These are phyloP conservation scores for Cardamine occulta DNA, from an alignment of 345 rosid genomes.

Conservation along the genomic window DNA sequence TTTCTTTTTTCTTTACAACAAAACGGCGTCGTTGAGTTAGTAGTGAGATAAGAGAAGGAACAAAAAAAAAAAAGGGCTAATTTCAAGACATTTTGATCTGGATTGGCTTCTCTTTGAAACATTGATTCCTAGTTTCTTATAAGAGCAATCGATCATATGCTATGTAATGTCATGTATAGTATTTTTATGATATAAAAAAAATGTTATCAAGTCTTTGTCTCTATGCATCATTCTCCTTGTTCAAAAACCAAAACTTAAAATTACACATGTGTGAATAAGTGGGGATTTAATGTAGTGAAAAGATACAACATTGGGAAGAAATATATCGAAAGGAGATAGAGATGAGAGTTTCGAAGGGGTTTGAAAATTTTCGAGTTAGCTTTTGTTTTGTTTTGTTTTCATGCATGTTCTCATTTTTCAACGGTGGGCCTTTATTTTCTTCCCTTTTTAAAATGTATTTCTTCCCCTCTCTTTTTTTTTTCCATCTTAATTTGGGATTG, in stretches of 20 bases:
- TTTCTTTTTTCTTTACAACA: neutral
- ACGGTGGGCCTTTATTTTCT: slow-evolving; percentile 32
- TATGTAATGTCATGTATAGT: slow-evolving; percentile 39
- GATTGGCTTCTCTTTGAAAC: slow-evolving; percentile 42
- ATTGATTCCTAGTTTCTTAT: slow-evolving; percentile 37
- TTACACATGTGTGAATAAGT: slow-evolving; percentile 25
- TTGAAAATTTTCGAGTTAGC: slow-evolving; percentile 16
- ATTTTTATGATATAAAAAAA: slow-evolving; percentile 19
- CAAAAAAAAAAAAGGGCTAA: slow-evolving; percentile 1
- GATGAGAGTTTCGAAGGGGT: slow-evolving; percentile 22
- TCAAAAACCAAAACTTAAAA: neutral
- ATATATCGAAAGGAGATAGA: slow-evolving; percentile 20
- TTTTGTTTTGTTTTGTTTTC: slow-evolving; percentile 30
- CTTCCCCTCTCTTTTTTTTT: neutral
- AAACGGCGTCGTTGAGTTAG: slow-evolving; percentile 32
- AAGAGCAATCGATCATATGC: slow-evolving; percentile 45
- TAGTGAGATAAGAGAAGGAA: neutral
- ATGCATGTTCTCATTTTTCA: slow-evolving; percentile 37
- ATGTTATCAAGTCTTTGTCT: slow-evolving; percentile 15
- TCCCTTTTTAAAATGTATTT: neutral
- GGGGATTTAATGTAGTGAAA: slow-evolving; percentile 37
- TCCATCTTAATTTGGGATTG: slow-evolving; percentile 30
- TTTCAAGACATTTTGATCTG: slow-evolving; percentile 43
- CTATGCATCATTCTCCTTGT: neutral
- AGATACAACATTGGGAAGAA: slow-evolving; percentile 36